A percentile compares a stretch with the other conserved stretches of the same genome.
These are phyloP conservation scores for Trichoderma sp. DNA, from an alignment of 2,329 filamentous ascomycete genomes.

Conservation along the genomic window DNA sequence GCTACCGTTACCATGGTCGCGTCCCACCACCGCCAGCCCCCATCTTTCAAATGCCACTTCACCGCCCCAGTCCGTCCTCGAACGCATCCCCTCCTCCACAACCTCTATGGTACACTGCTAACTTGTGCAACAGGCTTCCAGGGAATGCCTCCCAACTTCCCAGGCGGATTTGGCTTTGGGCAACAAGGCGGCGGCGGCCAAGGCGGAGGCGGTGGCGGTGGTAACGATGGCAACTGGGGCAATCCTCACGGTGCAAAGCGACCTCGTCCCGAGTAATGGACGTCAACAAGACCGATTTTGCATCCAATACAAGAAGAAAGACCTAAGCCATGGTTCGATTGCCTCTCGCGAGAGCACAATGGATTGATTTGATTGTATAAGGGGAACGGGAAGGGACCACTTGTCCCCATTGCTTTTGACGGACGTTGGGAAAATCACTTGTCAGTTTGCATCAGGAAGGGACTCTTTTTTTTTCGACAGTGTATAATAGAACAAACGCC, in stretches of 20 bases:
- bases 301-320: neutral
- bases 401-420: neutral
- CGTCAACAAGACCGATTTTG: neutral
- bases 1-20: neutral
- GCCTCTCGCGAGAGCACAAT: neutral
- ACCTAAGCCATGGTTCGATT: neutral
- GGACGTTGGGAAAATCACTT: neutral
- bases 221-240: slow-evolving; percentile 60
- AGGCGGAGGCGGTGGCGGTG: slow-evolving; percentile 26
- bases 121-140: slow-evolving; percentile 54
- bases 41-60: slow-evolving; percentile 2
- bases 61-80: neutral
- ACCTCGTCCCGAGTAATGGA: slow-evolving; percentile 63
- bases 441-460: slow-evolving; percentile 10
- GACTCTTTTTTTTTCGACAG: neutral
- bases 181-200: slow-evolving; percentile 42
- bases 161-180: slow-evolving; percentile 65
- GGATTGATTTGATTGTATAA: neutral
- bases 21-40: slow-evolving; percentile 1
- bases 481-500: slow-evolving; percentile 20
- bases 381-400: neutral
- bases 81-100: neutral
- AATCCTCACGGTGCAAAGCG: slow-evolving; percentile 81
- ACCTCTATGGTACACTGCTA: slow-evolving; percentile 19
- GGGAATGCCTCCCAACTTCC: slow-evolving; percentile 68